Base-by-base conservation (phyloP, 1,139 yeast species). In the Groenewaldozyma auringiensis region DNA sequence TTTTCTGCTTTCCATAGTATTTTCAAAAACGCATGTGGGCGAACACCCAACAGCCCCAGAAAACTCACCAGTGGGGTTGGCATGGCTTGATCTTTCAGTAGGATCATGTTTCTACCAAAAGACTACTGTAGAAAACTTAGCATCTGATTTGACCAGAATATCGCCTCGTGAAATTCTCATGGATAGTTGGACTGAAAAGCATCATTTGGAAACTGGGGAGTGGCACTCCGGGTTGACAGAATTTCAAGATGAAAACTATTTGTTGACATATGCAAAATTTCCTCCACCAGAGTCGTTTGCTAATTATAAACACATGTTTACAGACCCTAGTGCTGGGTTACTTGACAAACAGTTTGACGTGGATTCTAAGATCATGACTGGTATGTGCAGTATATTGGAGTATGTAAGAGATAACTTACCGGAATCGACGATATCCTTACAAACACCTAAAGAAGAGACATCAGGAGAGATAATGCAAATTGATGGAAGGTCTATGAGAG, bases 51-150 rank as follows among this genome's bases (percentile, higher is more conserved):
- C 21, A n/a, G 64, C 71, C 39, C 60, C 62, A 32, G 65, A 68
- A 14, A 66, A 74, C 0, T 72, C 54, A 63, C 72, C 48, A 63
- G 62, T 88, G 2, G 96, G 96, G 0, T 60, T 92, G 3, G 76
- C 92, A 17, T 92, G 98, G 98, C 75, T 83, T 33, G 97, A 92
- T 62, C 69, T 92, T 1, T 83, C 94, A 0, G 78, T 92, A 0
- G 97, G 97, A 0, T 81, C 79, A 33, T 76, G 87, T 42, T 78
- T 71, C 56, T 80, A 80, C 2, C 84, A 84, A 55, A 77, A 76
- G 39, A 78, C 88, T 0, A 72, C 75, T 0, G 57, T 76, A 18
- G 70, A 67, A 3, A 75, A 75, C n/a, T 60, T 85, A 3, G 67
- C 74, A 48, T 71, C 83, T 2, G 85, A 81, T 49, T 62, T 85